Evolutionary conservation across 2,329 filamentous ascomycete species (phyloP).

Genomic region (Apiospora aurea): DNA sequence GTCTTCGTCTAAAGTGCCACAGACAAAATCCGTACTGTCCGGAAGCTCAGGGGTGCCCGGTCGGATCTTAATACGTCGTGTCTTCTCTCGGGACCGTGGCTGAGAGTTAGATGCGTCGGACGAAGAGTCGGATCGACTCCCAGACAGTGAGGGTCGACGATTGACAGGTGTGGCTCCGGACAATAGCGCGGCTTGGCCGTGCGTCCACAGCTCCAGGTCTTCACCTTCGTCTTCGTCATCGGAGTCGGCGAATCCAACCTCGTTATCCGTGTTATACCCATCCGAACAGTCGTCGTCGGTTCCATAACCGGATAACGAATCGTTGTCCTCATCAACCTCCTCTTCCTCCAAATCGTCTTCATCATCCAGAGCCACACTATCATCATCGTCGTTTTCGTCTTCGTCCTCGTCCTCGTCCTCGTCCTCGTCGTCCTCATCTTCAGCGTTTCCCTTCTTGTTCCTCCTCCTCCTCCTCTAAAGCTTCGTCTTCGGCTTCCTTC

Average conservation of each 20-base stretch:
- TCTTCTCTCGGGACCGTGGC: slow-evolving; percentile 41
- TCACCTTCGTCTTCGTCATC: slow-evolving; percentile 74
- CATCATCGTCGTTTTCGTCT: slow-evolving; percentile 57
- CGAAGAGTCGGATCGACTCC: slow-evolving; percentile 67
- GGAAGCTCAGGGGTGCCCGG: slow-evolving; percentile 82
- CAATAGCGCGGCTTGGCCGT: slow-evolving; percentile 50
- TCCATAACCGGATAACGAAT: slow-evolving; percentile 69
- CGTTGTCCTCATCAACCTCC: slow-evolving; percentile 57
- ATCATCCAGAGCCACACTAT: slow-evolving; percentile 58
- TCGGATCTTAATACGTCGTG: slow-evolving; percentile 62
- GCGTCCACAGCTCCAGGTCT: slow-evolving; percentile 67
- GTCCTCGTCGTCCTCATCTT: slow-evolving; percentile 53
- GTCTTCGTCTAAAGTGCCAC: slow-evolving; percentile 95
- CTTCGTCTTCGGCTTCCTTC: slow-evolving; percentile 92
- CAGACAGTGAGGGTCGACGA: slow-evolving; percentile 51
- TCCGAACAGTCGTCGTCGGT: slow-evolving; percentile 59
- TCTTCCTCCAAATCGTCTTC: slow-evolving; percentile 55
- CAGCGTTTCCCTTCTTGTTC: slow-evolving; percentile 46
- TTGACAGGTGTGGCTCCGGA: slow-evolving; percentile 45
- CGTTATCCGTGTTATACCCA: slow-evolving; percentile 79
- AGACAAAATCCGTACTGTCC: slow-evolving; percentile 99
- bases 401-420: slow-evolving; percentile 58
- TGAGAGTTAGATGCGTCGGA: slow-evolving; percentile 48
- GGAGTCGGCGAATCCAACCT: slow-evolving; percentile 72
- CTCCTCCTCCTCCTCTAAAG: slow-evolving; percentile 75